Evolutionary conservation across 164 flowering plant genomes (phyloP).

Genomic region (Magnolia changhungtana): DNA sequence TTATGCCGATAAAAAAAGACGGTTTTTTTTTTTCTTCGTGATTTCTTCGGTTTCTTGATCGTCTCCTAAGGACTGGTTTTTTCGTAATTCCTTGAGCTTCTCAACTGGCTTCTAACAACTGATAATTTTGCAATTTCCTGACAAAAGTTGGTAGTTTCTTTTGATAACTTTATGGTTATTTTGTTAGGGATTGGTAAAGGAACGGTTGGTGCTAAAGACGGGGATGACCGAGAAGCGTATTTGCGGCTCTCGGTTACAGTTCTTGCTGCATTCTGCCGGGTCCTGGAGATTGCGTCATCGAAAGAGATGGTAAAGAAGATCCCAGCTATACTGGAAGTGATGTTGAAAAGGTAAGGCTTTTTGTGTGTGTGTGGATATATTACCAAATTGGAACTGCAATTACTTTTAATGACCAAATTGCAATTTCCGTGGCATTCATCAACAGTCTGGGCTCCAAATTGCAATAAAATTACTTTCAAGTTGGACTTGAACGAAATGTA

Average conservation of each 20-base stretch:
- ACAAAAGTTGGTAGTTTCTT: too few species aligned
- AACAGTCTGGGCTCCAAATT: too few species aligned
- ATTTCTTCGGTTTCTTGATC: constrained; percentile 50
- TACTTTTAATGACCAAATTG: too few species aligned
- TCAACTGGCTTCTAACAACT: neutral
- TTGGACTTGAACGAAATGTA: too few species aligned
- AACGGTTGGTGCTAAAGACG: constrained; percentile 19
- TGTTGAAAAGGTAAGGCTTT: constrained; percentile 39
- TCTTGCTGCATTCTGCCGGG: constrained; percentile 76
- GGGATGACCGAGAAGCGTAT: constrained; percentile 61
- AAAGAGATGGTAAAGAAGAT: constrained; percentile 65
- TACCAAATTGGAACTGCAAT: too few species aligned
- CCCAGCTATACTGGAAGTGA: constrained; percentile 58
- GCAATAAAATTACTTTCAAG: too few species aligned
- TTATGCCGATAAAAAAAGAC: too few species aligned
- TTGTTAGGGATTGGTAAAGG: constrained; percentile 66
- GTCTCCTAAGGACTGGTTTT: constrained; percentile 79
- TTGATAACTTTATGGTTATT: neutral
- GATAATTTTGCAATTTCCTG: too few species aligned
- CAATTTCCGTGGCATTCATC: too few species aligned
- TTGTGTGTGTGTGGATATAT: too few species aligned
- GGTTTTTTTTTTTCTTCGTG: too few species aligned
- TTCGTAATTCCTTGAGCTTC: neutral
- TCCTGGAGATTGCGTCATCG: constrained; percentile 75
- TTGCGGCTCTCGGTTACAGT: constrained; percentile 70